phyloP scores from a whole-genome alignment of 2,329 filamentous ascomycete genomes.

The Penicillium sp. region DNA sequence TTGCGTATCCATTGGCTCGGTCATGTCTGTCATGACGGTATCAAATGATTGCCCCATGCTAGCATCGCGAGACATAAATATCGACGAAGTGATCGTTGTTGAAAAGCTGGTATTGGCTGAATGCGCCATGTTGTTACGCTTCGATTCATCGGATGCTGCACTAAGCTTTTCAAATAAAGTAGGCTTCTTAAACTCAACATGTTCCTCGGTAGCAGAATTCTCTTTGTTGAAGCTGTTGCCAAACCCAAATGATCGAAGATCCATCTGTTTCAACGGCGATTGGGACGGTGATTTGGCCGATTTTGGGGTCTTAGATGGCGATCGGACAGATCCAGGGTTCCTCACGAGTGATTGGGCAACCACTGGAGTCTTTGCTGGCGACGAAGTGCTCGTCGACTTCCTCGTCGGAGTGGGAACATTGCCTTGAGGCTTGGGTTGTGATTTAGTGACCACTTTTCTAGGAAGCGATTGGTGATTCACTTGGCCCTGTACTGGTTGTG shows the following conservation, averaged over 20 bases:
- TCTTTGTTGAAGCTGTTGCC: not conserved
- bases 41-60: constrained; percentile 27
- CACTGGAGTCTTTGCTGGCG: not conserved
- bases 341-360: not conserved
- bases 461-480: not conserved
- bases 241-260: constrained; percentile 3
- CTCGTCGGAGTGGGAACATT: not conserved
- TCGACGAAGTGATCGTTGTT: constrained; percentile 18
- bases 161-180: constrained; percentile 17
- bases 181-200: constrained; percentile 4
- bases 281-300: not conserved
- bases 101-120: constrained; percentile 26
- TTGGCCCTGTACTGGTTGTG: not conserved
- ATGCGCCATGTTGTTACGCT: constrained; percentile 19
- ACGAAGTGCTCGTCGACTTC: not conserved
- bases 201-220: not conserved
- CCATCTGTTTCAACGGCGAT: constrained; percentile 1
- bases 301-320: not conserved
- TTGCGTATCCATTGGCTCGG: constrained; percentile 26
- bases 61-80: constrained; percentile 15
- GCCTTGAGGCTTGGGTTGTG: not conserved
- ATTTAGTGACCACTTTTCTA: not conserved
- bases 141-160: constrained; percentile 14
- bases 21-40: constrained; percentile 31
- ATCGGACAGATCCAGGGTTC: not conserved